A percentile compares a stretch with the other conserved stretches of the same genome.
Evolutionary conservation across 768 basidiomycete species (phyloP).

Genomic region (Boletus subparvulus): DNA sequence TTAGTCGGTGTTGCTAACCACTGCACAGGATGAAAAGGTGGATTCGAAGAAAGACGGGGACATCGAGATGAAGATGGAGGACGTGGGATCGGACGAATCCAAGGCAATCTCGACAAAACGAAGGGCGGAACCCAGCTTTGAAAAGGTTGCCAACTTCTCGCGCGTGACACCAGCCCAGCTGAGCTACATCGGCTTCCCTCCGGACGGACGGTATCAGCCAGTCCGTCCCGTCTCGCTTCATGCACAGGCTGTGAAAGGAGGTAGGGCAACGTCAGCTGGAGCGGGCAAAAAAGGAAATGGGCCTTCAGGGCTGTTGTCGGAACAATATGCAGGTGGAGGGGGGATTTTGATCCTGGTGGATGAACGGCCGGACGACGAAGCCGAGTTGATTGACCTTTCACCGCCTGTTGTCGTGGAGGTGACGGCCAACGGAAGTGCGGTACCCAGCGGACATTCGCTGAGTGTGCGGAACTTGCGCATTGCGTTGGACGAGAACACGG

Average conservation of each 20-base stretch:
- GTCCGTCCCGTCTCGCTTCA: conserved; percentile 72
- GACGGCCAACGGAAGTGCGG: conserved; percentile 29
- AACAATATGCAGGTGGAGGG: conserved; percentile 75
- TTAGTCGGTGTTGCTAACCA: conserved; percentile 14
- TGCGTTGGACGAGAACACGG: conserved; percentile 64
- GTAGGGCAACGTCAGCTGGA: conserved; percentile 29
- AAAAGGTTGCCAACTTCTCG: conserved; percentile 82
- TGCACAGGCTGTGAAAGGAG: conserved; percentile 34
- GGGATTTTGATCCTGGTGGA: conserved; percentile 87
- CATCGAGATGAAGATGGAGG: conserved; percentile 78
- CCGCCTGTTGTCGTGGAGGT: conserved; percentile 35
- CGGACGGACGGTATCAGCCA: conserved; percentile 80
- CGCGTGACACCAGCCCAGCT: conserved; percentile 91
- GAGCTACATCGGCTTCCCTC: conserved; percentile 78
- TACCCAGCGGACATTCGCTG: conserved; percentile 25
- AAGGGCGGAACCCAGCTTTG: conserved; percentile 73
- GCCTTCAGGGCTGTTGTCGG: conserved; percentile 40
- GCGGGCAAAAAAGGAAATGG: conserved; percentile 33
- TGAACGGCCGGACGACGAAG: conserved; percentile 63
- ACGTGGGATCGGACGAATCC: conserved; percentile 53
- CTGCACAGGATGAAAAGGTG: conserved; percentile 50
- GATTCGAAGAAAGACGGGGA: conserved; percentile 61
- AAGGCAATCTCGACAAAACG: conserved; percentile 52
- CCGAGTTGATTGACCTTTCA: conserved; percentile 68
- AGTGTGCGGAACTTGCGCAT: conserved; percentile 48